Evolutionary conservation across 352 stramenopile genomes (phyloP).

Genomic region (Pythium periplocum): DNA sequence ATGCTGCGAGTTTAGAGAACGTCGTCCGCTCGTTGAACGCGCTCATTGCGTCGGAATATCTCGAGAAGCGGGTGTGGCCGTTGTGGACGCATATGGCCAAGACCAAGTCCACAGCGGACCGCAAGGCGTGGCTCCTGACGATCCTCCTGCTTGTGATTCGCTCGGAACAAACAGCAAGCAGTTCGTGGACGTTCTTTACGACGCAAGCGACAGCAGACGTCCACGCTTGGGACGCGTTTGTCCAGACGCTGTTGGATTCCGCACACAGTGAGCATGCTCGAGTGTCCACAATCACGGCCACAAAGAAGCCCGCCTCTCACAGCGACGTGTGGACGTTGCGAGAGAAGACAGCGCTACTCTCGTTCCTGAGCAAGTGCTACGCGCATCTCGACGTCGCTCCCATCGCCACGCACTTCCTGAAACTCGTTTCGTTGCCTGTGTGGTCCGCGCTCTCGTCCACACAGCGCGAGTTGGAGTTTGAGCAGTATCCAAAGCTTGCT

Average conservation of each 20-base stretch:
- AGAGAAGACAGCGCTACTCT: slow-evolving; percentile 46
- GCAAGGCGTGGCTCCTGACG: slow-evolving; percentile 34
- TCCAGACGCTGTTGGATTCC: slow-evolving; percentile 28
- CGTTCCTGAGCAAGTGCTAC: slow-evolving; percentile 63
- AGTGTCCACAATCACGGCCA: slow-evolving; percentile 1
- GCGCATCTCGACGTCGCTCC: slow-evolving; percentile 46
- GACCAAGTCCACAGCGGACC: slow-evolving; percentile 3
- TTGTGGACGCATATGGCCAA: not conserved
- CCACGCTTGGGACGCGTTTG: slow-evolving; percentile 18
- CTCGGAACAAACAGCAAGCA: too few species aligned
- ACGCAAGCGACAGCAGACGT: too few species aligned
- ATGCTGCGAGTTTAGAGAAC: slow-evolving; percentile 35
- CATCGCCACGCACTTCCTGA: slow-evolving; percentile 45
- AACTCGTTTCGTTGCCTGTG: slow-evolving; percentile 53
- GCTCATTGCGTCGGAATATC: slow-evolving; percentile 4
- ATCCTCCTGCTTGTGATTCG: slow-evolving; percentile 32
- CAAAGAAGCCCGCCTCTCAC: not conserved
- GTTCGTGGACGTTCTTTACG: too few species aligned
- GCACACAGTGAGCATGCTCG: not conserved
- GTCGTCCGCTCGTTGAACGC: slow-evolving; percentile 41
- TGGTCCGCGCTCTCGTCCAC: slow-evolving; percentile 54
- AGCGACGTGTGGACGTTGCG: slow-evolving; percentile 27
- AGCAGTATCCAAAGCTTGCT: slow-evolving; percentile 55
- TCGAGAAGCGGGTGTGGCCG: slow-evolving; percentile 7
- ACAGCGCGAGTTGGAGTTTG: slow-evolving; percentile 62